Percentiles rank a stretch among this genome's conserved stretches.
Evolutionary conservation across 1,284 basidiomycete species (phyloP).

Genomic region (Pseudozyma sp.): DNA sequence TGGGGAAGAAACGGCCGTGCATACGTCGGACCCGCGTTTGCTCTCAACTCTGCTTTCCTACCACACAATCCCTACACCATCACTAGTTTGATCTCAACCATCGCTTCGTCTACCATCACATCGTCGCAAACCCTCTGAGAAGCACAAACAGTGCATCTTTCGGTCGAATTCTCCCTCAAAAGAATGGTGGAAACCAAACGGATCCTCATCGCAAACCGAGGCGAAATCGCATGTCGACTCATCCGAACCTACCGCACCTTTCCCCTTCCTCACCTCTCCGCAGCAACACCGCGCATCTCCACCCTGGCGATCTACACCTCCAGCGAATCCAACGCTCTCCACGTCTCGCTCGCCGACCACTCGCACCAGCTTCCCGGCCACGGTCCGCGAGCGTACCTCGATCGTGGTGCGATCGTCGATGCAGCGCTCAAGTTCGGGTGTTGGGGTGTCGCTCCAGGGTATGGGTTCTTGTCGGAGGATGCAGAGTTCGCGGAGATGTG

Average conservation of each 20-base stretch:
- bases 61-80: too few species aligned
- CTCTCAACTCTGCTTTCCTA: too few species aligned
- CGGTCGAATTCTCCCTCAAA: too few species aligned
- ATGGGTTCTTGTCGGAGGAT: constrained; percentile 42
- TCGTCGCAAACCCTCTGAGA: too few species aligned
- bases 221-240: constrained; percentile 54
- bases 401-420: constrained; percentile 70
- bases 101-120: too few species aligned
- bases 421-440: constrained; percentile 72
- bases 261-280: constrained; percentile 6
- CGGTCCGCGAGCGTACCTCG: constrained; percentile 53
- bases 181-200: constrained; percentile 6
- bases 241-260: constrained; percentile 39
- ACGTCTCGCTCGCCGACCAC: constrained; percentile 22
- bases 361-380: constrained; percentile 57
- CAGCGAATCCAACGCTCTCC: constrained; percentile 32
- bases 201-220: constrained; percentile 67
- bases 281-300: constrained; percentile 11
- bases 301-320: constrained; percentile 37
- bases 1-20: neutral
- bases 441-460: constrained; percentile 65
- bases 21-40: neutral
- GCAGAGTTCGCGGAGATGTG: constrained; percentile 32
- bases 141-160: too few species aligned
- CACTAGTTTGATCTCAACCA: too few species aligned